These are phyloP conservation scores for Asterionellopsis glacialis DNA, from an alignment of 108 stramenopile species.

Conservation along the genomic window DNA sequence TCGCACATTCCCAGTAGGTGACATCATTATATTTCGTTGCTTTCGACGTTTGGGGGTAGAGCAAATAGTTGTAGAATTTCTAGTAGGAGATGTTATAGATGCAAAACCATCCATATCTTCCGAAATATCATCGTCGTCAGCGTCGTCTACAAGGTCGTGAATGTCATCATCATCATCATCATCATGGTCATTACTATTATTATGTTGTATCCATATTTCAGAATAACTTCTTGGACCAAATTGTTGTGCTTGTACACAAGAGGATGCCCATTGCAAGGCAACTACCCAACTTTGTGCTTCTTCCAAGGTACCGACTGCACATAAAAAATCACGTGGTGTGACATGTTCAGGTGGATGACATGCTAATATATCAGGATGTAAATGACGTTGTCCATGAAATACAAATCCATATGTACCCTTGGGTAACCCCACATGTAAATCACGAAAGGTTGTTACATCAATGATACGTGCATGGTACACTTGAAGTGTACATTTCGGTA, in stretches of 20 bases:
- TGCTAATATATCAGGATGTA: slow-evolving; percentile 4
- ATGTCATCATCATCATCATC: background rate
- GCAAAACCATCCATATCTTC: background rate
- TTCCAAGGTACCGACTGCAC: slow-evolving; percentile 70
- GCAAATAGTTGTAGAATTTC: no score
- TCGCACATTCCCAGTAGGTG: background rate
- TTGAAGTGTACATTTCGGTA: slow-evolving; percentile 41
- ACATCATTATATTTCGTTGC: no score
- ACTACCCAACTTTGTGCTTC: slow-evolving; percentile 83
- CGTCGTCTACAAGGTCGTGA: no score
- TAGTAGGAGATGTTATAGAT: background rate
- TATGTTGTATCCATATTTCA: background rate
- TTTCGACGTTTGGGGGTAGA: no score
- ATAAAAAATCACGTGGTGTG: slow-evolving; percentile 65
- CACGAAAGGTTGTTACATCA: slow-evolving; percentile 70
- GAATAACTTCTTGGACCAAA: slow-evolving; percentile 11
- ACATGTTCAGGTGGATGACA: background rate
- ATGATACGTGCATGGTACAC: slow-evolving; percentile 68
- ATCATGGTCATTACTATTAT: slow-evolving; percentile 1
- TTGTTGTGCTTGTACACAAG: slow-evolving; percentile 16
- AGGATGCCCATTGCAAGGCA: slow-evolving; percentile 70
- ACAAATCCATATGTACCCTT: slow-evolving; percentile 71
- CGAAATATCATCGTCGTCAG: background rate
- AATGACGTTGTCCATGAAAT: slow-evolving; percentile 66
- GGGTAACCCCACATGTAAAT: slow-evolving; percentile 81